Conservation (phyloP, 192 early-diverging fungal genomes). For the Lobosporangium transversale region DNA sequence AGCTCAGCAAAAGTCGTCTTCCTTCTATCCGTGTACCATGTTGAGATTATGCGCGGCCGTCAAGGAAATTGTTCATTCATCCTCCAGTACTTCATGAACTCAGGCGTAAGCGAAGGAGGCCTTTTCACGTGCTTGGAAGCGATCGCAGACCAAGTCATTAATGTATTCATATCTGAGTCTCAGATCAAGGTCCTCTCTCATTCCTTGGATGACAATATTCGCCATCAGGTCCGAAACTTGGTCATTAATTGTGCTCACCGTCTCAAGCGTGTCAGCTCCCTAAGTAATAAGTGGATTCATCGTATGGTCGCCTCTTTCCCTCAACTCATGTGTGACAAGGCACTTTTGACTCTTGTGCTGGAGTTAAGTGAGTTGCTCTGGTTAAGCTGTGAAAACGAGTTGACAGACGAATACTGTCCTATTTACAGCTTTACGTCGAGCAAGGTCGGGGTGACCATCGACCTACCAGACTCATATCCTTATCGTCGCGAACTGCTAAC, state of each 20-base stretch:
- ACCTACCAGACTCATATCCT: conserved; percentile 75
- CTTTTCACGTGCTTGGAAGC: conserved; percentile 79
- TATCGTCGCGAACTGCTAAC: conserved; percentile 77
- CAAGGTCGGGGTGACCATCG: conserved; percentile 70
- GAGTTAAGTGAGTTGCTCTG: conserved; percentile 87
- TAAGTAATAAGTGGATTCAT: conserved; percentile 72
- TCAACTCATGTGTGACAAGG: conserved; percentile 81
- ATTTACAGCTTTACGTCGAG: conserved; percentile 73
- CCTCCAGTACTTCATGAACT: conserved; percentile 86
- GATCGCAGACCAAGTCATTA: conserved; percentile 75
- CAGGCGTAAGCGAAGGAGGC: conserved; percentile 81
- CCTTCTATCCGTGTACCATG: conserved; percentile 83
- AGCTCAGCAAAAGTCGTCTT: conserved; percentile 82
- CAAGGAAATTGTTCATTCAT: conserved; percentile 77
- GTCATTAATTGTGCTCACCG: conserved; percentile 76
- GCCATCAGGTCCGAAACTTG: conserved; percentile 67
- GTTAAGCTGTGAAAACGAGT: conserved; percentile 80
- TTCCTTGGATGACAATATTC: conserved; percentile 60
- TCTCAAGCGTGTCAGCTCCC: conserved; percentile 71
- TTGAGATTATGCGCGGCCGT: conserved; percentile 81
- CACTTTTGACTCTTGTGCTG: conserved; percentile 73
- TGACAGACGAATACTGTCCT: conserved; percentile 81
- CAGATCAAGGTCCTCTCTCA: conserved; percentile 59
- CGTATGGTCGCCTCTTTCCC: conserved; percentile 73
- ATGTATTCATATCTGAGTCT: conserved; percentile 62